Evolutionary conservation across 2,329 filamentous ascomycete genomes (phyloP).

Genomic region (Scopulariopsis brevicaulis): DNA sequence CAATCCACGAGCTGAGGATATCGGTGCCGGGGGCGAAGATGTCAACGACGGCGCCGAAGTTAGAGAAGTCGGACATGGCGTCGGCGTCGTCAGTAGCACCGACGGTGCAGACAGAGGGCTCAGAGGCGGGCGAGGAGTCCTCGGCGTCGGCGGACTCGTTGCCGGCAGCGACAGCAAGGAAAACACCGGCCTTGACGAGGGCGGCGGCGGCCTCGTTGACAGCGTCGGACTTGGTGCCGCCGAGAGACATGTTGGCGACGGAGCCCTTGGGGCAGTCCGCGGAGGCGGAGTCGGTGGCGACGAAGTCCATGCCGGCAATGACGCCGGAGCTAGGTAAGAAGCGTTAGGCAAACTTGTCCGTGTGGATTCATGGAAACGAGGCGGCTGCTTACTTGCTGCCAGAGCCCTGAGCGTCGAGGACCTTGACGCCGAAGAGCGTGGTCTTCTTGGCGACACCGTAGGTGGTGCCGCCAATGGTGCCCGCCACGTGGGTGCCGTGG

Average conservation of each 20-base stretch:
- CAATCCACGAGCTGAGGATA: conserved; percentile 30
- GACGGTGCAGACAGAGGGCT: conserved; percentile 13
- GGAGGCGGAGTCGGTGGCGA: conserved; percentile 18
- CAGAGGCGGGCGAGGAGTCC: conserved; percentile 11
- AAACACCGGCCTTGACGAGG: conserved; percentile 12
- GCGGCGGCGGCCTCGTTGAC: conserved; percentile 11
- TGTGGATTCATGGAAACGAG: not conserved
- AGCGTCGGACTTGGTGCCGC: conserved; percentile 5
- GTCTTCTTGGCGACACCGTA: conserved; percentile 99
- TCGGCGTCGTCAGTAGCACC: conserved; percentile 19
- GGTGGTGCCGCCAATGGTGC: conserved; percentile 95
- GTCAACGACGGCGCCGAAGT: conserved; percentile 31
- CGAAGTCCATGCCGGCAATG: conserved; percentile 22
- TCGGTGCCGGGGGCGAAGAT: conserved; percentile 31
- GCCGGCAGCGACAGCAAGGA: conserved; percentile 25
- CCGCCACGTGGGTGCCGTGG: conserved; percentile 98
- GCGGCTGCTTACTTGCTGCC: not conserved
- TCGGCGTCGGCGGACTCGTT: conserved; percentile 10
- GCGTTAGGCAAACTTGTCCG: not conserved
- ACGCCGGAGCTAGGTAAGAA: conserved; percentile 10
- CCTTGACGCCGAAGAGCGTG: conserved; percentile 93
- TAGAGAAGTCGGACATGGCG: conserved; percentile 23
- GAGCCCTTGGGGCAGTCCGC: conserved; percentile 16
- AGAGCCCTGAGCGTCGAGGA: conserved; percentile 91
- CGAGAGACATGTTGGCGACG: conserved; percentile 34